Evolutionary conservation across 1,284 basidiomycete genomes (phyloP).

Genomic region (Pseudozyma sp.): DNA sequence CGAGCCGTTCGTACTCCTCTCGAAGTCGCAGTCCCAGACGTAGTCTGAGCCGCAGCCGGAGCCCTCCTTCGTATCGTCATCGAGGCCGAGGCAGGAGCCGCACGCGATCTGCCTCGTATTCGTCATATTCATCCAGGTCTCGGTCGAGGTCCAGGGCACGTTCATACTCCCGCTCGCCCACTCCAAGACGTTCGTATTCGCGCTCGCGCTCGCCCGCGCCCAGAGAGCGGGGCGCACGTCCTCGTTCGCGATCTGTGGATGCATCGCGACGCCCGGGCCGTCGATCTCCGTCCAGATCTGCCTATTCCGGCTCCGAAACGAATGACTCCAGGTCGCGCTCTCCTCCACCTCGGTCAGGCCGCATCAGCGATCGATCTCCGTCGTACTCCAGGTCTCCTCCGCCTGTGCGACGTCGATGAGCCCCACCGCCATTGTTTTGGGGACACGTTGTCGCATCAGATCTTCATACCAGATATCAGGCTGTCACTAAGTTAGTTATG

Average conservation of each 20-base stretch:
- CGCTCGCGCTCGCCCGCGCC: slow-evolving; percentile 15
- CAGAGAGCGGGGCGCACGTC: slow-evolving; percentile 1
- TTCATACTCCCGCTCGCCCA: slow-evolving; percentile 27
- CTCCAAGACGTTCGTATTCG: slow-evolving; percentile 15
- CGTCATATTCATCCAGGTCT: slow-evolving; percentile 40
- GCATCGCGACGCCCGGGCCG: neutral
- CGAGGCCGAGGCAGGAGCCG: slow-evolving; percentile 24
- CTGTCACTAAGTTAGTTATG: too few relatives aligned
- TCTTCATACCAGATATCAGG: neutral
- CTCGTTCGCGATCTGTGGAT: slow-evolving; percentile 24
- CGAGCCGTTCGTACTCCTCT: slow-evolving; percentile 37
- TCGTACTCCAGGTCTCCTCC: slow-evolving; percentile 30
- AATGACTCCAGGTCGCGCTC: slow-evolving; percentile 24
- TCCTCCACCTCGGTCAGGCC: slow-evolving; percentile 2
- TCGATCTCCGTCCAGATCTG: slow-evolving; percentile 19
- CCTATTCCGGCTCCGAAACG: slow-evolving; percentile 15
- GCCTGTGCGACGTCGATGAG: slow-evolving; percentile 3
- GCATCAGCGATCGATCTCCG: slow-evolving; percentile 8
- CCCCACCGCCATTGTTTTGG: too few relatives aligned
- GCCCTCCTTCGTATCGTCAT: slow-evolving; percentile 1
- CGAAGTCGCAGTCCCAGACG: slow-evolving; percentile 31
- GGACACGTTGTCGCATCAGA: neutral
- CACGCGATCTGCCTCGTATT: slow-evolving; percentile 39
- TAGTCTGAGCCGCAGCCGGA: slow-evolving; percentile 15
- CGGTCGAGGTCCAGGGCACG: slow-evolving; percentile 23